These are phyloP conservation scores for Dinochytrium kinnereticum DNA, from an alignment of 371 early-diverging fungal genomes.

Conservation along the genomic window DNA sequence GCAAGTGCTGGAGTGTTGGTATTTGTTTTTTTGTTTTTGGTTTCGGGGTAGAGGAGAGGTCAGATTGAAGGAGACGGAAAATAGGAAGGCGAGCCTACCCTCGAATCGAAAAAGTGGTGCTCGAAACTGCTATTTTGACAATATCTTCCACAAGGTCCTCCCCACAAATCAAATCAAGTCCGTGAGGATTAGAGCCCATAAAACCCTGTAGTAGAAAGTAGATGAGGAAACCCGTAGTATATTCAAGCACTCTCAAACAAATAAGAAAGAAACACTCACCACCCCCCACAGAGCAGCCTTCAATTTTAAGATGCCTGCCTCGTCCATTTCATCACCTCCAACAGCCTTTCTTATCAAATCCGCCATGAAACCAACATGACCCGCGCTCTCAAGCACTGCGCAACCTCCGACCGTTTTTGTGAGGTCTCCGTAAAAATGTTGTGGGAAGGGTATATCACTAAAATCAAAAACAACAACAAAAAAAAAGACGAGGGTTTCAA, in stretches of 20 bases:
- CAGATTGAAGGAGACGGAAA: background rate
- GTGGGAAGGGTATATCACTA: slow-evolving; percentile 48
- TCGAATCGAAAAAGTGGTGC: slow-evolving; percentile 73
- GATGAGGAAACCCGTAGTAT: background rate
- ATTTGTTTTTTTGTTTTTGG: too few species aligned
- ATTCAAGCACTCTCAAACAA: background rate
- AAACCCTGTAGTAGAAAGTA: slow-evolving; percentile 59
- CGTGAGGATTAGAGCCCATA: slow-evolving; percentile 74
- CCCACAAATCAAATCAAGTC: slow-evolving; percentile 72
- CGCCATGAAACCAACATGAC: slow-evolving; percentile 71
- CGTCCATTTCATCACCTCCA: slow-evolving; percentile 43
- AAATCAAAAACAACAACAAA: background rate
- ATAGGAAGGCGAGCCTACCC: slow-evolving; percentile 61
- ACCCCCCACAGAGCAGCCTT: slow-evolving; percentile 84
- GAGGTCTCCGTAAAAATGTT: slow-evolving; percentile 85
- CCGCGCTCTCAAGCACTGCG: slow-evolving; percentile 63
- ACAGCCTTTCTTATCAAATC: background rate
- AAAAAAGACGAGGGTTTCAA: slow-evolving; percentile 12
- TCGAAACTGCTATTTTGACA: slow-evolving; percentile 68
- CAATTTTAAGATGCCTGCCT: slow-evolving; percentile 58
- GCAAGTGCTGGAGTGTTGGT: slow-evolving; percentile 64
- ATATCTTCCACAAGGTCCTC: slow-evolving; percentile 76
- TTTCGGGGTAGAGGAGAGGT: too few species aligned
- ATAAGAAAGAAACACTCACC: slow-evolving; percentile 26
- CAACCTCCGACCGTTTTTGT: slow-evolving; percentile 82